phyloP scores from a whole-genome alignment of 371 early-diverging fungal species.

The Mortierella sp. region DNA sequence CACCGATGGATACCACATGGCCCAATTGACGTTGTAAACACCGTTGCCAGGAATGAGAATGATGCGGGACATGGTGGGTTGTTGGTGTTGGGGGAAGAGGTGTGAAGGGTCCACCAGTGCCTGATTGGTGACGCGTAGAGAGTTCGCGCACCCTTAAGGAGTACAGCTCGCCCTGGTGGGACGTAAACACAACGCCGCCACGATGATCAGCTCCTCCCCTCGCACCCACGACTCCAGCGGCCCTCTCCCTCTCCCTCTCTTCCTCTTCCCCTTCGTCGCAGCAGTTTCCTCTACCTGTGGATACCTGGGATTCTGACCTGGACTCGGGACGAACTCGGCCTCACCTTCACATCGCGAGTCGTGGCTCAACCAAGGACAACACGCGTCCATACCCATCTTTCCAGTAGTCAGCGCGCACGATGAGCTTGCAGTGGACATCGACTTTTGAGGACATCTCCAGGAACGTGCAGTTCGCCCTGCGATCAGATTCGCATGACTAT shows the following conservation, averaged over 20 bases:
- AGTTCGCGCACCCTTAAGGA: too few relatives aligned
- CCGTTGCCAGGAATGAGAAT: slow-evolving; percentile 54
- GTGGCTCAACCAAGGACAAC: slow-evolving; percentile 4
- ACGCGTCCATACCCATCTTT: slow-evolving; percentile 13
- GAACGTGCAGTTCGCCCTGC: slow-evolving; percentile 24
- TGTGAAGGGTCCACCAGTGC: neutral
- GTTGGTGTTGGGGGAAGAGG: neutral
- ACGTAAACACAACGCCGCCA: too few relatives aligned
- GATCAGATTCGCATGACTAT: slow-evolving; percentile 43
- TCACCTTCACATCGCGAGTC: slow-evolving; percentile 8
- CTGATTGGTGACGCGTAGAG: too few relatives aligned
- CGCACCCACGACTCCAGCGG: too few relatives aligned
- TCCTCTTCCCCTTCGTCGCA: neutral
- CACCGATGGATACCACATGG: slow-evolving; percentile 55
- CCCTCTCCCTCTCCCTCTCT: neutral
- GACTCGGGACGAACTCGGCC: slow-evolving; percentile 1
- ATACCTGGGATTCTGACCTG: slow-evolving; percentile 1
- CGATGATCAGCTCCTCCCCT: too few relatives aligned
- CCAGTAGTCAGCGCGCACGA: slow-evolving; percentile 8
- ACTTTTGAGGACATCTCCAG: slow-evolving; percentile 41
- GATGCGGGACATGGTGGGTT: slow-evolving; percentile 41
- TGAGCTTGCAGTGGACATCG: slow-evolving; percentile 48
- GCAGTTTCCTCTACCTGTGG: neutral
- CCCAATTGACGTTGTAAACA: slow-evolving; percentile 40
- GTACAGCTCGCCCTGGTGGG: too few relatives aligned